phyloP scores from a whole-genome alignment of 257 asterid genomes.

The Misopates orontium region DNA sequence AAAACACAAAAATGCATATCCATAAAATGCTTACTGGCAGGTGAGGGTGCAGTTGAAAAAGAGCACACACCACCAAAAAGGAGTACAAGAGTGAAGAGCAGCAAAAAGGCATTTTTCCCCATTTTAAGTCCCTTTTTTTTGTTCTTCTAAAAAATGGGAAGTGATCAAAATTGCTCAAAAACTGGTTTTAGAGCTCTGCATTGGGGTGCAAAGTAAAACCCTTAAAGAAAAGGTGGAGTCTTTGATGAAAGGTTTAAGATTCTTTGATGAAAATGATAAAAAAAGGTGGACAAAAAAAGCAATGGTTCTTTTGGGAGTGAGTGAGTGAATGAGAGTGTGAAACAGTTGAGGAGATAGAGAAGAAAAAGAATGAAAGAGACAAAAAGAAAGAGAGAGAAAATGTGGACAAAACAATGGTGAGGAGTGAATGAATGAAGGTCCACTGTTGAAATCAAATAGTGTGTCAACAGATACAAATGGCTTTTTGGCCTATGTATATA shows the following conservation, averaged over 20 bases:
- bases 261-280: constrained; percentile 44
- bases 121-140: constrained; percentile 36
- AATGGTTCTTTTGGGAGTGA: constrained; percentile 42
- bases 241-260: constrained; percentile 36
- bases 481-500: too few relatives aligned
- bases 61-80: constrained; percentile 46
- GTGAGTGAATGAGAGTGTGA: constrained; percentile 22
- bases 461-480: constrained; percentile 25
- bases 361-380: constrained; percentile 25
- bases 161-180: constrained; percentile 24
- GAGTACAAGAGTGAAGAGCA: constrained; percentile 54
- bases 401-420: constrained; percentile 13
- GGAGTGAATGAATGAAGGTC: background rate
- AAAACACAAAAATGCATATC: constrained; percentile 30
- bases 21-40: constrained; percentile 59
- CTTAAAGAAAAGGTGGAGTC: constrained; percentile 32
- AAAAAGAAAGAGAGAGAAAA: constrained; percentile 22
- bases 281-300: constrained; percentile 34
- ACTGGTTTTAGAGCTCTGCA: constrained; percentile 36
- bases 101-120: constrained; percentile 35
- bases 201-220: constrained; percentile 39
- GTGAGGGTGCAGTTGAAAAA: constrained; percentile 64
- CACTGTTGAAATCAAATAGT: constrained; percentile 12
- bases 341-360: constrained; percentile 31
- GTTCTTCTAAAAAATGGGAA: constrained; percentile 4